phyloP scores from a whole-genome alignment of 2,329 filamentous ascomycete genomes.

The Trichoderma semiorbis region DNA sequence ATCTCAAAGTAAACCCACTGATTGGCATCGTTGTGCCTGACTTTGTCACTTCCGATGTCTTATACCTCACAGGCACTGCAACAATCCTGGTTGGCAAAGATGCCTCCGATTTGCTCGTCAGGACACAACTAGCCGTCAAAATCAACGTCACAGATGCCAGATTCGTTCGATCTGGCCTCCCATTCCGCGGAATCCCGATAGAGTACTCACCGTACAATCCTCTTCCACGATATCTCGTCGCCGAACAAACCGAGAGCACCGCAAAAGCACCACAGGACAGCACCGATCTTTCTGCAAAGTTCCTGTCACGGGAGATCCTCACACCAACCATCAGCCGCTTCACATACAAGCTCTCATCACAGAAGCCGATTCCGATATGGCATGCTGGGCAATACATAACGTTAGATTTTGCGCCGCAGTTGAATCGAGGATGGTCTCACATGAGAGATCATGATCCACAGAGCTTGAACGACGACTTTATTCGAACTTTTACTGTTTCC shows the following conservation, averaged over 20 bases:
- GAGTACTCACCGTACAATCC: not conserved
- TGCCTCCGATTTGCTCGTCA: not conserved
- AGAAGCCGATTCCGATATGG: conserved; percentile 42
- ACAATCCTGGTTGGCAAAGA: not conserved
- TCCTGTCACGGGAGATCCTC: conserved; percentile 59
- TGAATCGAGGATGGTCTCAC: conserved; percentile 72
- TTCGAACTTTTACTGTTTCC: conserved; percentile 79
- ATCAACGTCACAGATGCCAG: not conserved
- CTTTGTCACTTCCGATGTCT: not conserved
- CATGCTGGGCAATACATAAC: conserved; percentile 64
- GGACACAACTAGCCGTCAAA: not conserved
- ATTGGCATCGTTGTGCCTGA: not conserved
- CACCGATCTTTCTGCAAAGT: conserved; percentile 42
- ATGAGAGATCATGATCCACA: conserved; percentile 80
- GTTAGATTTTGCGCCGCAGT: conserved; percentile 64
- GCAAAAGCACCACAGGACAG: not conserved
- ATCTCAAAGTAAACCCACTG: not conserved
- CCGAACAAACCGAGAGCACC: conserved; percentile 45
- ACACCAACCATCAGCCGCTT: conserved; percentile 67
- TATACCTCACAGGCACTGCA: not conserved
- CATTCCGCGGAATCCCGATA: not conserved
- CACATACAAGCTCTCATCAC: conserved; percentile 40
- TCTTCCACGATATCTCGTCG: conserved; percentile 59
- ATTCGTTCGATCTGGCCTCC: not conserved
- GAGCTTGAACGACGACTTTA: conserved; percentile 78